Conservation (phyloP, 129 eudicot genomes). For the Saposhnikovia divaricata region DNA sequence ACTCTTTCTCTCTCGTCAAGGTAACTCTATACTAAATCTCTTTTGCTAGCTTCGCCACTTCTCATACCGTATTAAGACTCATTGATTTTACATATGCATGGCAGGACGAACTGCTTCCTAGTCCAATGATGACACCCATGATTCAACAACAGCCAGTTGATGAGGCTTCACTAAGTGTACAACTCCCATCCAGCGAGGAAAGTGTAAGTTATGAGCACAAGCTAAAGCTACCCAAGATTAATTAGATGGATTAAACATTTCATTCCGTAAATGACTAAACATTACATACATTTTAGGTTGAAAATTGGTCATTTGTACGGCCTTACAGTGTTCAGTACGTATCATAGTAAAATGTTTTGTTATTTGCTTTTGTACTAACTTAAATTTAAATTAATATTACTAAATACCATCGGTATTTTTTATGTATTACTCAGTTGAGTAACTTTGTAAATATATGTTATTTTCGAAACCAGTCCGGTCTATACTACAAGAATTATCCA, state of each 20-base stretch:
- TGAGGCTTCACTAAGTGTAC: neutral
- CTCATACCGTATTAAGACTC: no score
- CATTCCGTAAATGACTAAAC: no score
- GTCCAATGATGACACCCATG: conserved; percentile 6
- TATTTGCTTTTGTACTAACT: neutral
- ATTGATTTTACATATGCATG: neutral
- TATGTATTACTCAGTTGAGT: neutral
- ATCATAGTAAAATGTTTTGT: no score
- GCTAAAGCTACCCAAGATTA: conserved; percentile 1
- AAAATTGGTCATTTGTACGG: neutral
- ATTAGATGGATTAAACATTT: neutral
- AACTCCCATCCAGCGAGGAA: conserved; percentile 10
- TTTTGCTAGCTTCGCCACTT: neutral
- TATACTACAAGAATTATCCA: no score
- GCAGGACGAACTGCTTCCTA: conserved; percentile 9
- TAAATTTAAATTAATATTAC: no score
- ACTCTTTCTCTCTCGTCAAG: conserved; percentile 35
- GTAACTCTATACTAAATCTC: neutral
- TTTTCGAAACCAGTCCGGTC: no score
- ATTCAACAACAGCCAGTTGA: conserved; percentile 11
- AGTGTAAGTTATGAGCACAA: conserved; percentile 15
- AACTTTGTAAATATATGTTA: neutral
- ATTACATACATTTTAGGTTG: neutral
- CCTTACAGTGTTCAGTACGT: neutral
- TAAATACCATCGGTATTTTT: no score